Evolutionary conservation across 352 stramenopile genomes (phyloP).

Genomic region (Globisporangium paddicum): DNA sequence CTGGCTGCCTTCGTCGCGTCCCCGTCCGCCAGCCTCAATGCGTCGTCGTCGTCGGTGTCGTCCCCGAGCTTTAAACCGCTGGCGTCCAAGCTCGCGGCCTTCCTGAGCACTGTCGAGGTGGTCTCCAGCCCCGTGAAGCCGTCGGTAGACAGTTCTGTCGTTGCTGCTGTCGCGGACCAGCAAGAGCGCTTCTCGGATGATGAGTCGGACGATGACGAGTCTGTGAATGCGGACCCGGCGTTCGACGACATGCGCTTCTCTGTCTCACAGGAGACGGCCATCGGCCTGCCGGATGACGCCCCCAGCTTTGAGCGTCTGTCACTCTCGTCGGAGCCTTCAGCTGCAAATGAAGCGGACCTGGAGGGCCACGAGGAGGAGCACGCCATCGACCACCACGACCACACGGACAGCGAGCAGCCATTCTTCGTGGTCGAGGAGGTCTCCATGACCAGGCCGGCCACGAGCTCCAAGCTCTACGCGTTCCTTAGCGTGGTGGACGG

Average conservation of each 20-base stretch:
- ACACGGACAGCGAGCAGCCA: constrained; percentile 24
- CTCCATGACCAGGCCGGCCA: constrained; percentile 19
- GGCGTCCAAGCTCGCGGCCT: constrained; percentile 52
- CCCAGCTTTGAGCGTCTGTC: constrained; percentile 4
- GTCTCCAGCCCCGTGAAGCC: constrained; percentile 1
- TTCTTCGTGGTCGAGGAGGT: constrained; percentile 35
- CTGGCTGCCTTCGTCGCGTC: constrained; percentile 1
- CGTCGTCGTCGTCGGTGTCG: neutral
- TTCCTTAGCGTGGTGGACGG: constrained; percentile 49
- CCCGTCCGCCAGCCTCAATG: neutral
- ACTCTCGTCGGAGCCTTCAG: neutral
- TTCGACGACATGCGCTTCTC: neutral
- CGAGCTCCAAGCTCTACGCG: constrained; percentile 43
- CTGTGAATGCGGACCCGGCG: neutral
- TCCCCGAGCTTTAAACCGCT: neutral
- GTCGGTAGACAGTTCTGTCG: constrained; percentile 14
- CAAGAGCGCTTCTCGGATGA: constrained; percentile 3
- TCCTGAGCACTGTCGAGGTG: constrained; percentile 56
- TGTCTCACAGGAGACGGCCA: constrained; percentile 7
- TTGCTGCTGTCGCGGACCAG: constrained; percentile 1
- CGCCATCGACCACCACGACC: constrained; percentile 18
- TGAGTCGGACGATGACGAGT: neutral
- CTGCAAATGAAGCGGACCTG: neutral
- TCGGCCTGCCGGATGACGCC: neutral
- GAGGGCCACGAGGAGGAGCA: constrained; percentile 13